phyloP scores from a whole-genome alignment of 441 rosid species.

The Capsella rubella region DNA sequence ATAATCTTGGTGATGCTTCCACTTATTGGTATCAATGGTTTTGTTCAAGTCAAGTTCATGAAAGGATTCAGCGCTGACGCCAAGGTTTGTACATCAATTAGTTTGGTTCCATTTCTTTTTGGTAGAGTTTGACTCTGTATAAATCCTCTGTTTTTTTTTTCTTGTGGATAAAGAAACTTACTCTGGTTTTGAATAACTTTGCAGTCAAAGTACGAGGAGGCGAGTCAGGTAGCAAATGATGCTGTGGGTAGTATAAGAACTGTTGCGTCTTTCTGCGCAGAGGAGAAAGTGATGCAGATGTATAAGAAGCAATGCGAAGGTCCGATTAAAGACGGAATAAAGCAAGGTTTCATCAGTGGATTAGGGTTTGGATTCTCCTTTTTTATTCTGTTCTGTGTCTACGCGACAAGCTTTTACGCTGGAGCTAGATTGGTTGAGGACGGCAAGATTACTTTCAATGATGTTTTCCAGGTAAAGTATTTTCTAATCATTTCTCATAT shows the following conservation, averaged over 20 bases:
- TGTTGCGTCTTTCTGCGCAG: conserved; percentile 62
- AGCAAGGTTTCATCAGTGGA: conserved; percentile 57
- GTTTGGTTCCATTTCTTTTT: neutral
- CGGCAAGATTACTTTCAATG: conserved; percentile 46
- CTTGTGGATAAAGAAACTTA: conserved; percentile 24
- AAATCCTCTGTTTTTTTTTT: conserved; percentile 5
- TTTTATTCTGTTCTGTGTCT: conserved; percentile 54
- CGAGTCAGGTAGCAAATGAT: conserved; percentile 64
- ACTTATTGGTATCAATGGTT: conserved; percentile 52
- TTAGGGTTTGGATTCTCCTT: conserved; percentile 55
- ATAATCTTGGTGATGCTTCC: conserved; percentile 59
- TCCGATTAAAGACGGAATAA: conserved; percentile 54
- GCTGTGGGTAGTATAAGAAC: conserved; percentile 68
- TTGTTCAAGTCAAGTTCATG: conserved; percentile 52
- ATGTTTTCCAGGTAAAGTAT: conserved; percentile 51
- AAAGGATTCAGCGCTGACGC: conserved; percentile 61
- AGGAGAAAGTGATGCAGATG: conserved; percentile 60
- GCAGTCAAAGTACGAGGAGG: conserved; percentile 64
- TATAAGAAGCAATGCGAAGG: conserved; percentile 60
- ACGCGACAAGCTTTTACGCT: conserved; percentile 54
- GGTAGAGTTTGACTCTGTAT: too few relatives aligned
- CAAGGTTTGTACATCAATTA: conserved; percentile 47
- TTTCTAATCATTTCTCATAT: neutral
- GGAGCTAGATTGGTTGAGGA: conserved; percentile 55
- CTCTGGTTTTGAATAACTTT: conserved; percentile 13